These are phyloP conservation scores for Clitoria ternatea DNA, from an alignment of 306 rosid species.

Conservation along the genomic window DNA sequence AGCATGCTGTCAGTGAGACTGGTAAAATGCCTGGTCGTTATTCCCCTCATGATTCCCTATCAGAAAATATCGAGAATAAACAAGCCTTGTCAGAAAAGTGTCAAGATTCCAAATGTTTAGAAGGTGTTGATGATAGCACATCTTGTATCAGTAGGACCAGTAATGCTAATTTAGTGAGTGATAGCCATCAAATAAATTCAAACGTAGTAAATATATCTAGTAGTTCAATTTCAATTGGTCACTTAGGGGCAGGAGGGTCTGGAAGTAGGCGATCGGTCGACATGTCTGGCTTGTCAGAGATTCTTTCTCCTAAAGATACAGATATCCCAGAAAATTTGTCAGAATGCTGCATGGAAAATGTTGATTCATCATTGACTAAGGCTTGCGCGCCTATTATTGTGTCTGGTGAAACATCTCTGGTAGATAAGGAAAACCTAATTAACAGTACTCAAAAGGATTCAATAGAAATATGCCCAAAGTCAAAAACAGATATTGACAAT, in stretches of 20 bases:
- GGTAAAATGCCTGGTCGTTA: conserved; percentile 40
- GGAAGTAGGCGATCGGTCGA: conserved; percentile 35
- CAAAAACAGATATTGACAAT: conserved; percentile 42
- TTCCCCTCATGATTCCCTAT: conserved; percentile 59
- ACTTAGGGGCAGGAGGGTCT: conserved; percentile 42
- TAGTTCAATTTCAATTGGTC: conserved; percentile 56
- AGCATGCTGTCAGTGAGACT: conserved; percentile 50
- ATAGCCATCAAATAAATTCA: conserved; percentile 37
- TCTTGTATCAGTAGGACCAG: conserved; percentile 56
- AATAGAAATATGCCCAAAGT: conserved; percentile 28
- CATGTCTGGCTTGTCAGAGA: conserved; percentile 37
- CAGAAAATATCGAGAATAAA: conserved; percentile 69
- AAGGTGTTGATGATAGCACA: conserved; percentile 53
- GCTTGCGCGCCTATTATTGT: conserved; percentile 31
- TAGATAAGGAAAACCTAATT: conserved; percentile 19
- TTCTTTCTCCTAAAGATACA: conserved; percentile 42
- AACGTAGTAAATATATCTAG: conserved; percentile 32
- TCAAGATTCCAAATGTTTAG: conserved; percentile 43
- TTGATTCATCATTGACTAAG: conserved; percentile 14
- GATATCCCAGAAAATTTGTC: conserved; percentile 24
- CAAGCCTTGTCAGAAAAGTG: conserved; percentile 28
- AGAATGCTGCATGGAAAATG: conserved; percentile 24
- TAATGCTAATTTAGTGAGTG: conserved; percentile 38
- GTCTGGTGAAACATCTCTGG: conserved; percentile 35
- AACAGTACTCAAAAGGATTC: conserved; percentile 30